These are phyloP conservation scores for Trapa incisa DNA, from an alignment of 345 rosid species.

Conservation along the genomic window DNA sequence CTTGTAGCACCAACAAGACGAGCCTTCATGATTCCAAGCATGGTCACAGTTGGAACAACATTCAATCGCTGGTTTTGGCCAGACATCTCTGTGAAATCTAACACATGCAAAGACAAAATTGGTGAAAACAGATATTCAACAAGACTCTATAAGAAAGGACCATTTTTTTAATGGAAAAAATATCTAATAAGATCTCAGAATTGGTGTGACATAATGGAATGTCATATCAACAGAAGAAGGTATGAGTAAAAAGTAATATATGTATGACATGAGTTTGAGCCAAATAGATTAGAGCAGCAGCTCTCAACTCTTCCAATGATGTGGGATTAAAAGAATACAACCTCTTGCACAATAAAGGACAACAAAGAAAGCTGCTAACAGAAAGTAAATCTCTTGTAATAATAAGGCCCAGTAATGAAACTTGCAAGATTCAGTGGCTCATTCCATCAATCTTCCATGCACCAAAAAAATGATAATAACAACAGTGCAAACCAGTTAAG, in stretches of 20 bases:
- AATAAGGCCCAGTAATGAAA: background rate
- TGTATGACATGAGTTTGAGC: background rate
- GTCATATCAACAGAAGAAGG: background rate
- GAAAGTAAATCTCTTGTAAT: background rate
- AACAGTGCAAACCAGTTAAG: background rate
- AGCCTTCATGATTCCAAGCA: conserved; percentile 17
- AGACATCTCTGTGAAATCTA: conserved; percentile 9
- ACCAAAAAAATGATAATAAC: background rate
- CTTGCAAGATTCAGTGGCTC: background rate
- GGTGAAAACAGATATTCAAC: background rate
- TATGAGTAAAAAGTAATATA: background rate
- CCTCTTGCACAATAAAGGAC: background rate
- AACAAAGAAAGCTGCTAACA: background rate
- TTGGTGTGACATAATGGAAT: background rate
- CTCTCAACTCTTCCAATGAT: background rate
- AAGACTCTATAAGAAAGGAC: background rate
- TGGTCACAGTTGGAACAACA: conserved; percentile 18
- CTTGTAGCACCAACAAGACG: conserved; percentile 17
- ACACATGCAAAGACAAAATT: background rate
- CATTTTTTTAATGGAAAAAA: background rate
- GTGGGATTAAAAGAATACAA: background rate
- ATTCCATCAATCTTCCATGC: background rate
- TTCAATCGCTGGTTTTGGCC: conserved; percentile 15
- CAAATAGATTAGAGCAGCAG: background rate
- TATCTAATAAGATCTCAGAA: background rate